These are phyloP conservation scores for Salix purpurea DNA, from an alignment of 345 rosid species.

Conservation along the genomic window DNA sequence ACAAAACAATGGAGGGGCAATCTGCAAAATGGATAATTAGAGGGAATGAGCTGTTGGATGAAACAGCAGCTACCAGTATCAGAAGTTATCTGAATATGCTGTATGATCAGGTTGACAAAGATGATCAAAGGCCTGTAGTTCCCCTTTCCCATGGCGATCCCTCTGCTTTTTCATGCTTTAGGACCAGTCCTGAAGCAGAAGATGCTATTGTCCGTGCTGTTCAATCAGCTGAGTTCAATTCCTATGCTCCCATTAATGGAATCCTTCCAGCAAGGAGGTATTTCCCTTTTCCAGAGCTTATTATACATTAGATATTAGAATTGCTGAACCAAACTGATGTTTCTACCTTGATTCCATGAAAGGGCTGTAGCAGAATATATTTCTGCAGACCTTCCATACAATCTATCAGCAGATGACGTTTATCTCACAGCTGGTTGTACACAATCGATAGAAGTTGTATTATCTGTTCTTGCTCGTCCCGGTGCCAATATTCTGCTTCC, in stretches of 20 bases:
- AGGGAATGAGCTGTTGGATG: too few relatives aligned
- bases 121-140: conserved; percentile 34
- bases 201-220: conserved; percentile 51
- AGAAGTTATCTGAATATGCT: conserved; percentile 38
- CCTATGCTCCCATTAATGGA: conserved; percentile 48
- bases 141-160: conserved; percentile 79
- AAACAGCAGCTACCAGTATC: conserved; percentile 14
- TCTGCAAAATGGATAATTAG: too few relatives aligned
- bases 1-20: too few relatives aligned
- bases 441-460: conserved; percentile 23
- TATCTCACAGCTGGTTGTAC: conserved; percentile 26
- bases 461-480: conserved; percentile 22
- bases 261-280: conserved; percentile 59
- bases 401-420: conserved; percentile 29
- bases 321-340: too few relatives aligned
- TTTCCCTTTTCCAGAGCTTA: background rate
- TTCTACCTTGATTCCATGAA: background rate
- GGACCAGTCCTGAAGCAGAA: conserved; percentile 44
- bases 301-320: too few relatives aligned
- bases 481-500: conserved; percentile 35
- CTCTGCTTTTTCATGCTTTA: conserved; percentile 56
- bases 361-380: conserved; percentile 25
- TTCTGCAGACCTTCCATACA: conserved; percentile 22
- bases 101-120: conserved; percentile 33
- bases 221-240: conserved; percentile 46